Conservation (phyloP, 345 rosid genomes). For the Lenwebbia sp. region DNA sequence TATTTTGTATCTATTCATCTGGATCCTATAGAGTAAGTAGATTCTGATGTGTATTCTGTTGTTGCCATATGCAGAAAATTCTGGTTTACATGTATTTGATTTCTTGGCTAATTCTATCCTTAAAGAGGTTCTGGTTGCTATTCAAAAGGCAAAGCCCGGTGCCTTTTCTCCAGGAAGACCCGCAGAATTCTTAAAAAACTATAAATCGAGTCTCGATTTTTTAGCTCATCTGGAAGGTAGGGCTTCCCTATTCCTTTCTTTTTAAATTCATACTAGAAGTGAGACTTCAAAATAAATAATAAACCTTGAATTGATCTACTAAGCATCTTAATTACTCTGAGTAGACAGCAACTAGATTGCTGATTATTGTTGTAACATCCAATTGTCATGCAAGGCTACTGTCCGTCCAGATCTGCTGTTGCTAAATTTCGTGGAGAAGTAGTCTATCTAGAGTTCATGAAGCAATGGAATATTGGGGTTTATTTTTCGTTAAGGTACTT, state of each 20-base stretch:
- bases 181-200: constrained; percentile 78
- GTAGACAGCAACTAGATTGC: not conserved
- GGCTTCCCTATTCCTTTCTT: not conserved
- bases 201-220: constrained; percentile 83
- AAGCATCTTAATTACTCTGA: not conserved
- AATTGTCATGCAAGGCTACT: constrained; percentile 78
- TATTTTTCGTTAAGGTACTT: constrained; percentile 88
- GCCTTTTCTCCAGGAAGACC: constrained; percentile 99
- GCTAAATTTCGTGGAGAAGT: constrained; percentile 74
- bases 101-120: constrained; percentile 92
- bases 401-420: constrained; percentile 93
- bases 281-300: not conserved
- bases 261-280: not conserved
- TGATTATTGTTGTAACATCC: constrained; percentile 16
- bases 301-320: not conserved
- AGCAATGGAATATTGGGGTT: constrained; percentile 95
- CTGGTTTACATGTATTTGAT: constrained; percentile 91
- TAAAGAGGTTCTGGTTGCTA: constrained; percentile 77
- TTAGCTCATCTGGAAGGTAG: constrained; percentile 90
- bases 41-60: not conserved
- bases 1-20: not conserved
- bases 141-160: constrained; percentile 90
- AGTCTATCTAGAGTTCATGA: constrained; percentile 68
- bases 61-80: constrained; percentile 54
- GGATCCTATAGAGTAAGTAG: not conserved